Evolutionary conservation across 345 rosid genomes (phyloP).

Genomic region (Passiflora organensis): DNA sequence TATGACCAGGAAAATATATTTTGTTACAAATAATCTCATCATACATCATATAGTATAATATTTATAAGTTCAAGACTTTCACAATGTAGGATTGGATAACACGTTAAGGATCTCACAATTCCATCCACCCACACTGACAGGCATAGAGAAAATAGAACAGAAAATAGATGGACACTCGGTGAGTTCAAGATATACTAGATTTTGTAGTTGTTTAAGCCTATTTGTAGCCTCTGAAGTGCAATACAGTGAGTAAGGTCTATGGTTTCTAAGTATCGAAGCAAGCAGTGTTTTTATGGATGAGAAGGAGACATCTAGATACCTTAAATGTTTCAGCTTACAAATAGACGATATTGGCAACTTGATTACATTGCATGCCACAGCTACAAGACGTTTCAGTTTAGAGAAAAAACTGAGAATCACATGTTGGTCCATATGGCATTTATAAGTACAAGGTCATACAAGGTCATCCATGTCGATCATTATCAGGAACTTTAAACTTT

Average conservation of each 20-base stretch:
- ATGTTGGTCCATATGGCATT: no score
- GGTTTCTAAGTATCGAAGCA: constrained; percentile 18
- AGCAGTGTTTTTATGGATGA: no score
- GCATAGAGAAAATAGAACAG: constrained; percentile 1
- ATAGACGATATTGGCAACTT: neutral
- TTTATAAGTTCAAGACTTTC: constrained; percentile 8
- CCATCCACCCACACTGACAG: constrained; percentile 6
- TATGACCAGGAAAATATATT: no score
- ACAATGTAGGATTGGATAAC: no score
- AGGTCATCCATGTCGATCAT: neutral
- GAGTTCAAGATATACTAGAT: constrained; percentile 4
- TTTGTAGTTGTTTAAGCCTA: neutral
- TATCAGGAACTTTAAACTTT: neutral
- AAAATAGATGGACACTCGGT: neutral
- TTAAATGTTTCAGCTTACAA: constrained; percentile 18
- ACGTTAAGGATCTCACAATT: no score
- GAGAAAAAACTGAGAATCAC: neutral
- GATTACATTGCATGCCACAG: no score
- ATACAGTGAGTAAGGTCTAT: neutral
- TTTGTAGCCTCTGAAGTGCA: neutral
- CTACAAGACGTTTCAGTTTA: constrained; percentile 2
- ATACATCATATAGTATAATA: neutral
- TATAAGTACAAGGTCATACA: no score
- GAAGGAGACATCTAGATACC: constrained; percentile 18
- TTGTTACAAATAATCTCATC: constrained; percentile 1